A percentile compares a stretch with the other conserved stretches of the same genome.
These are phyloP conservation scores for Daldinia sp. DNA, from an alignment of 2,329 filamentous ascomycete genomes.

Conservation along the genomic window DNA sequence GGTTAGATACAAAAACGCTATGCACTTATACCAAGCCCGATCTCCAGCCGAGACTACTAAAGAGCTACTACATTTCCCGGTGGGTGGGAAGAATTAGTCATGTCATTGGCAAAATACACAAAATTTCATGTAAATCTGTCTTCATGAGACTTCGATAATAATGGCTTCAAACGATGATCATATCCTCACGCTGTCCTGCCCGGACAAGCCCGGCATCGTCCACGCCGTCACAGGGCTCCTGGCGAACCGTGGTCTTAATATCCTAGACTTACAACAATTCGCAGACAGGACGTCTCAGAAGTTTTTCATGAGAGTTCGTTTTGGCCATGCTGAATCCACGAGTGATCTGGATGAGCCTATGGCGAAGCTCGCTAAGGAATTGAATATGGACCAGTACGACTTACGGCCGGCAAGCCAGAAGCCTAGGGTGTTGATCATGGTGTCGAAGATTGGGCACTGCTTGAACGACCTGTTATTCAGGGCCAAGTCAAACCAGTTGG, in stretches of 20 bases:
- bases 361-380: slow-evolving; percentile 68
- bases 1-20: slow-evolving; percentile 32
- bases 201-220: slow-evolving; percentile 86
- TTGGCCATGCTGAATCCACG: slow-evolving; percentile 69
- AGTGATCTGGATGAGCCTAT: slow-evolving; percentile 69
- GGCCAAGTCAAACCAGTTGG: slow-evolving; percentile 78
- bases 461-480: slow-evolving; percentile 87
- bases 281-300: slow-evolving; percentile 78
- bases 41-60: slow-evolving; percentile 44
- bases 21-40: slow-evolving; percentile 48
- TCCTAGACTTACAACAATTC: slow-evolving; percentile 87
- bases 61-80: slow-evolving; percentile 33
- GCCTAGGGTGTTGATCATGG: slow-evolving; percentile 85
- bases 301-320: slow-evolving; percentile 92
- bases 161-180: slow-evolving; percentile 63
- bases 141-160: slow-evolving; percentile 28
- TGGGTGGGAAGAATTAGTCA: slow-evolving; percentile 40
- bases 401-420: slow-evolving; percentile 76
- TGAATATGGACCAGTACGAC: slow-evolving; percentile 75
- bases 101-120: slow-evolving; percentile 36
- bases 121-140: slow-evolving; percentile 33
- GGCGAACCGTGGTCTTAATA: slow-evolving; percentile 79
- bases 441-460: slow-evolving; percentile 89
- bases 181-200: slow-evolving; percentile 85
- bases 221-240: slow-evolving; percentile 85